Evolutionary conservation across 805 yeast genomes (phyloP), one percentile per base, ranked within the genome.

Genomic region (Candida manassasensis): DNA sequence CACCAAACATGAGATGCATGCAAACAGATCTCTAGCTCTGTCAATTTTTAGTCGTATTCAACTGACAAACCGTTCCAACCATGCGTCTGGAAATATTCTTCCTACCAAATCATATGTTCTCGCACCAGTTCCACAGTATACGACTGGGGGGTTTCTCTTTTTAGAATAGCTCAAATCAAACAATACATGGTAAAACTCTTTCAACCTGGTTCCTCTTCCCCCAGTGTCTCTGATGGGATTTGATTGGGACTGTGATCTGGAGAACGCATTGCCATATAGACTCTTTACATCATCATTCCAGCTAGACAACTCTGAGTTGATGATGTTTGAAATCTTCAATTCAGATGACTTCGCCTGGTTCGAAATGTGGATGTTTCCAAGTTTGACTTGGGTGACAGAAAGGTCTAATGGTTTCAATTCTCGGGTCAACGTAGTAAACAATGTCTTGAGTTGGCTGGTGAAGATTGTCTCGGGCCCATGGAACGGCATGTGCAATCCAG

Each of bases 381-480:
- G 45, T 27, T 55, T 62, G 15, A 67, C 52, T 41, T 65, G 71
- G 2, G 71, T 62, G 1, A 65, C 65, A 7, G 52, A 48, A 6
- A 67, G 37, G 3, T 54, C 53, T 32, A 66, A 71, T 6, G 57
- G 61, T 7, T 40, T 33, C 4, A 67, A 40, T 39, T 67, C 73
- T 40, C 69, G 48, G 3, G 61, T 46, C 29, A 67, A 47, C 2
- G 58, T 43, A 2, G 62, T 49, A 37, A 66, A 67, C 16, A 65
- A 45, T 26, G 50, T 50, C 31, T 53, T 57, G 19, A 80, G 40
- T 2, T 75, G 62, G 24, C 66, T 66, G 21, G 70, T 69, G n/a
- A 73, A 69, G 22, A 79, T 50, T 18, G 76, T 63, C 42, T 81
- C 88, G 0, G 83, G 71, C 1, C 79, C 73, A 51, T 81, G 84